phyloP scores from a whole-genome alignment of 2,329 filamentous ascomycete genomes.

The Chaetomiaceae sp. region DNA sequence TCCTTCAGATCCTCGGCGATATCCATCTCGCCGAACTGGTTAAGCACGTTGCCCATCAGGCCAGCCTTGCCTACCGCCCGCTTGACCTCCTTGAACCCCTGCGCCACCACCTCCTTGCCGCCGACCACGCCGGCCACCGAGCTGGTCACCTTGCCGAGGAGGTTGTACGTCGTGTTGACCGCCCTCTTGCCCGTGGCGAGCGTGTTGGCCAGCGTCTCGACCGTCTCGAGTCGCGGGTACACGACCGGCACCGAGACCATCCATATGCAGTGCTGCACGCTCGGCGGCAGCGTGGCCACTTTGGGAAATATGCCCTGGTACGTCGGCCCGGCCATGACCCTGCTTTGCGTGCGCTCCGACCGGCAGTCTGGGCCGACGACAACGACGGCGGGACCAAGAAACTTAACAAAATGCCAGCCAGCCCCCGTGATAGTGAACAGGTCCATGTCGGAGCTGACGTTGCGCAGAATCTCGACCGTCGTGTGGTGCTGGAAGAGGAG shows the following conservation, averaged over 20 bases:
- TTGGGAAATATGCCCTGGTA: conserved; percentile 98
- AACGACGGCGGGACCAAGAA: conserved; percentile 82
- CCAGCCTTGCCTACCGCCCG: conserved; percentile 93
- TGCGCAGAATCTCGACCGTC: conserved; percentile 84
- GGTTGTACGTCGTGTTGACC: conserved; percentile 92
- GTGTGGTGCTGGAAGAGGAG: conserved; percentile 97
- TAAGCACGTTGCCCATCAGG: conserved; percentile 90
- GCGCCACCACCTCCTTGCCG: conserved; percentile 84
- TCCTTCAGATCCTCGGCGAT: conserved; percentile 91
- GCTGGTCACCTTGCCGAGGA: conserved; percentile 90
- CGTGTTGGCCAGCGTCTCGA: conserved; percentile 85
- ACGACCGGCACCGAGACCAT: conserved; percentile 88
- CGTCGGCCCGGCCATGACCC: conserved; percentile 91
- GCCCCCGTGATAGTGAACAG: conserved; percentile 96
- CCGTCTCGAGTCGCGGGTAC: conserved; percentile 84
- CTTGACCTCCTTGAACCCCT: conserved; percentile 92
- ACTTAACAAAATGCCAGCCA: conserved; percentile 98
- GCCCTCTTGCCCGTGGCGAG: conserved; percentile 94
- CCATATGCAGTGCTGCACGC: conserved; percentile 94
- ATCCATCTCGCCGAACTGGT: conserved; percentile 93
- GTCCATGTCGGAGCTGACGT: conserved; percentile 80
- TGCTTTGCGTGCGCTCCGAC: conserved; percentile 81
- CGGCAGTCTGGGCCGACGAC: conserved; percentile 87
- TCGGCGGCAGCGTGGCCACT: conserved; percentile 80
- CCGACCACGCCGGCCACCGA: conserved; percentile 93